Base-by-base conservation (phyloP, 352 stramenopile species). In the Pythium brachiatum region DNA sequence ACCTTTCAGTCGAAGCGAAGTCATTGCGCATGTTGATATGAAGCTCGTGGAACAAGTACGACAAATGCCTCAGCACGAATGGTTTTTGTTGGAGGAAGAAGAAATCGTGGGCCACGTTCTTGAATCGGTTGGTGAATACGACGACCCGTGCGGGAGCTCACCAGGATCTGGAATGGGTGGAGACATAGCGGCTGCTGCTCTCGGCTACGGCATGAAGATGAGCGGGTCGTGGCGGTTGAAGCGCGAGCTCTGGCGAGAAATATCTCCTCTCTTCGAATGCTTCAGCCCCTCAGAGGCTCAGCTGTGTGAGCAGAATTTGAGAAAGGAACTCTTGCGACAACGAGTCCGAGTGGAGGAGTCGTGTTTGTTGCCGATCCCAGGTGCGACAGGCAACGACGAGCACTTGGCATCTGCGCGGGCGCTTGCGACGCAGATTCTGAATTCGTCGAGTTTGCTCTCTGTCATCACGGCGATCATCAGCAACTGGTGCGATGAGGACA, bases 21-120 rank as follows among this genome's bases (percentile, higher is more conserved):
- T 92, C 43, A 59, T 86, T 11, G 65, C 72, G 51, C 81, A 85
- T 34, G 72, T 81, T 21, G 80, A 94, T 60, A 75, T 86, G 60
- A 88, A 89, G 64, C 64, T 94, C 21, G 70, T 94, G 15, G 85
- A 94, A 59, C 77, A 83, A 55, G 76, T 91, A n/a, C 88, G 89
- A 29, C 79, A 88, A 26, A 60, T 81, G 26, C 51, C 70, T 15
- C 53, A 53, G 0, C 81, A 89, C 44, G 73, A 81, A 12, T 87
- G 77, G 74, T 69, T 73, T 39, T 62, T 81, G 18, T 53, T 86
- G 7, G 85, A 94, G 59, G 85, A 94, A 46, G 85, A 94, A 27
- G 85, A 94, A 41, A 89, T 94, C 56, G 36, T 94, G 13, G 83
- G 72, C 7, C 69, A 88, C 31, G 81, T 88, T 29, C 58, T 94